Conservation (phyloP, 2,329 filamentous ascomycete genomes). For the Colletotrichum sp. region DNA sequence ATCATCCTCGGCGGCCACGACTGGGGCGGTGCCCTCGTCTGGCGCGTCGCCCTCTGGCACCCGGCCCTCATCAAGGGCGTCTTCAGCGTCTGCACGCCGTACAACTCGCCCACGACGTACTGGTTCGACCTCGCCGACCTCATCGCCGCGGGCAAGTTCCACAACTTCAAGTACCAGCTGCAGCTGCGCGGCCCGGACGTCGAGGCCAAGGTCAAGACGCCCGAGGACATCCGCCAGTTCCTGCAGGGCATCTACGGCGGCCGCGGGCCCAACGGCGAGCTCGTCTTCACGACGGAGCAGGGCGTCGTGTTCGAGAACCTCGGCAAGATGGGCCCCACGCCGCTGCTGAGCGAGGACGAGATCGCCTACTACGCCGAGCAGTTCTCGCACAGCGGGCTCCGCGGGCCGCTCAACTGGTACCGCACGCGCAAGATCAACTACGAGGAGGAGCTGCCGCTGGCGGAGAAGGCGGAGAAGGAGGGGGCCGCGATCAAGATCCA, state of each 20-base stretch:
- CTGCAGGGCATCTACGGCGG: slow-evolving; percentile 76
- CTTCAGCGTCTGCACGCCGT: slow-evolving; percentile 85
- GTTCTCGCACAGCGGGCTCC: slow-evolving; percentile 75
- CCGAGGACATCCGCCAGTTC: slow-evolving; percentile 71
- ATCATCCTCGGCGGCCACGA: slow-evolving; percentile 92
- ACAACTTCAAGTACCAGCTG: slow-evolving; percentile 84
- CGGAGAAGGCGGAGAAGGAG: slow-evolving; percentile 51
- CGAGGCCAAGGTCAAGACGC: slow-evolving; percentile 61
- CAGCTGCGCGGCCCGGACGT: slow-evolving; percentile 76
- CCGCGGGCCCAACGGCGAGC: slow-evolving; percentile 57
- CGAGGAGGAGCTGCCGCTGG: slow-evolving; percentile 72
- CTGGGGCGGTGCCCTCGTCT: slow-evolving; percentile 84
- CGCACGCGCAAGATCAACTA: slow-evolving; percentile 75
- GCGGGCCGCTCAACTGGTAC: slow-evolving; percentile 90
- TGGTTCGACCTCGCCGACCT: slow-evolving; percentile 66
- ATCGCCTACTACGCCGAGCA: slow-evolving; percentile 78
- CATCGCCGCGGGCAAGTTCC: slow-evolving; percentile 57
- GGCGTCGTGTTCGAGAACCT: slow-evolving; percentile 72
- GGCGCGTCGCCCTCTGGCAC: slow-evolving; percentile 76
- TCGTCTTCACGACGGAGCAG: slow-evolving; percentile 60
- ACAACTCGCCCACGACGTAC: slow-evolving; percentile 55
- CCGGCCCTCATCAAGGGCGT: slow-evolving; percentile 75
- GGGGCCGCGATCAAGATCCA: slow-evolving; percentile 47
- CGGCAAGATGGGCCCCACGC: slow-evolving; percentile 58
- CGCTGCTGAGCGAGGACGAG: slow-evolving; percentile 70